Evolutionary conservation across 1,284 basidiomycete genomes (phyloP).

Genomic region (Dichomitus squalens): DNA sequence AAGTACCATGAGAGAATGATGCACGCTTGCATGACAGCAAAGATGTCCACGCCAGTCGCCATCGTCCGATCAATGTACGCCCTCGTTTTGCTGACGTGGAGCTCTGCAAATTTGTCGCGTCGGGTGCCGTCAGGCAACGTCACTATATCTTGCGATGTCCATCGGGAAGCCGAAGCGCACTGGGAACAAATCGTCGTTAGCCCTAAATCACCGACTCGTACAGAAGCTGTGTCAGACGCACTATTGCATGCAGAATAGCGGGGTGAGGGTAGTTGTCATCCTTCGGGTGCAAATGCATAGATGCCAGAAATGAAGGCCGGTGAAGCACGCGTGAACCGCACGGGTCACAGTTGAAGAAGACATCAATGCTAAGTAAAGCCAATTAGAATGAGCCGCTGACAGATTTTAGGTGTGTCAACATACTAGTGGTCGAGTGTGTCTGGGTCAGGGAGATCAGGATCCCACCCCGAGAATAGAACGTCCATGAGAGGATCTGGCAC

Average conservation of each 20-base stretch:
- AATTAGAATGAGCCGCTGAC: conserved; percentile 30
- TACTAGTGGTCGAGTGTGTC: conserved; percentile 73
- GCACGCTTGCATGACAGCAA: conserved; percentile 82
- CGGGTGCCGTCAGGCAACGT: conserved; percentile 71
- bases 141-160: conserved; percentile 70
- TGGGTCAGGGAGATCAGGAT: conserved; percentile 78
- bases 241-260: conserved; percentile 82
- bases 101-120: conserved; percentile 80
- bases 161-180: conserved; percentile 84
- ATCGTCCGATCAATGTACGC: conserved; percentile 83
- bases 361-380: conserved; percentile 74
- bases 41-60: conserved; percentile 82
- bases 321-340: conserved; percentile 81
- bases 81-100: conserved; percentile 81
- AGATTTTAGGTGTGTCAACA: conserved; percentile 28
- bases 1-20: conserved; percentile 86
- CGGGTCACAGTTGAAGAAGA: conserved; percentile 83
- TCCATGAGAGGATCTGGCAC: conserved; percentile 53
- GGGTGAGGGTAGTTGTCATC: conserved; percentile 81
- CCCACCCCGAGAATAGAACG: conserved; percentile 76
- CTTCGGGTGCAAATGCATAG: conserved; percentile 73
- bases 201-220: not conserved
- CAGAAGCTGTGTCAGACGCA: conserved; percentile 27
- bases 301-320: conserved; percentile 74
- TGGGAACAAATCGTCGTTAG: conserved; percentile 32